Conservation (phyloP, 2,329 filamentous ascomycete species). For the Leptographium flavum region DNA sequence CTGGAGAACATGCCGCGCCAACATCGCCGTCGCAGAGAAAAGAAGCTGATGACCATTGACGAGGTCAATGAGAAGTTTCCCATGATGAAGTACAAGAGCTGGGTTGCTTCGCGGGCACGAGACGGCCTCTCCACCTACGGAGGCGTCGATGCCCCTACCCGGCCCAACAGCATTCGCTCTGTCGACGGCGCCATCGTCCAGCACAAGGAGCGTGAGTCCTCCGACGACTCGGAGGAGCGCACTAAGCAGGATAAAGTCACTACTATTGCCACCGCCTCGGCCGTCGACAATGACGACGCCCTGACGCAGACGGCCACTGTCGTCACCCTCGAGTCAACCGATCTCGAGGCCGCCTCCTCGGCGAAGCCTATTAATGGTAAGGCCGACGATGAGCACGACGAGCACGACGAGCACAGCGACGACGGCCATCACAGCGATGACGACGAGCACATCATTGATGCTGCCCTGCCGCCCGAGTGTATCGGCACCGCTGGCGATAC, state of each 20-base stretch:
- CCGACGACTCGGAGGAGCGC: conserved; percentile 19
- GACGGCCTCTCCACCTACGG: conserved; percentile 74
- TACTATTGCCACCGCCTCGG: background rate
- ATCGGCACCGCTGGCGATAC: conserved; percentile 74
- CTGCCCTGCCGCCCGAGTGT: conserved; percentile 68
- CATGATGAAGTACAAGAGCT: conserved; percentile 89
- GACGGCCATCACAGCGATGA: conserved; percentile 36
- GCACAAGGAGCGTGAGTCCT: conserved; percentile 30
- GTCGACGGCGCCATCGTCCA: conserved; percentile 39
- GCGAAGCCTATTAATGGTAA: background rate
- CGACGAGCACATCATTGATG: conserved; percentile 66
- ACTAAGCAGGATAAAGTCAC: background rate
- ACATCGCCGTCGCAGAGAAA: conserved; percentile 78
- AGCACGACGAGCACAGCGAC: conserved; percentile 16
- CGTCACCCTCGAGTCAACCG: background rate
- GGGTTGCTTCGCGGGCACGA: conserved; percentile 71
- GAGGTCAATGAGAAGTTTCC: conserved; percentile 97
- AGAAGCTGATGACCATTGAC: conserved; percentile 98
- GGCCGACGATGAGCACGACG: background rate
- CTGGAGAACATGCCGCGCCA: conserved; percentile 72
- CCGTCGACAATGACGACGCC: background rate
- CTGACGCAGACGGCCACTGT: background rate
- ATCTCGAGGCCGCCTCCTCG: conserved; percentile 6
- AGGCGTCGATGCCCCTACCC: conserved; percentile 63
- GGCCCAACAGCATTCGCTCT: conserved; percentile 59